Conservation (phyloP, 768 basidiomycete species). For the Rhizopogon sp. region DNA sequence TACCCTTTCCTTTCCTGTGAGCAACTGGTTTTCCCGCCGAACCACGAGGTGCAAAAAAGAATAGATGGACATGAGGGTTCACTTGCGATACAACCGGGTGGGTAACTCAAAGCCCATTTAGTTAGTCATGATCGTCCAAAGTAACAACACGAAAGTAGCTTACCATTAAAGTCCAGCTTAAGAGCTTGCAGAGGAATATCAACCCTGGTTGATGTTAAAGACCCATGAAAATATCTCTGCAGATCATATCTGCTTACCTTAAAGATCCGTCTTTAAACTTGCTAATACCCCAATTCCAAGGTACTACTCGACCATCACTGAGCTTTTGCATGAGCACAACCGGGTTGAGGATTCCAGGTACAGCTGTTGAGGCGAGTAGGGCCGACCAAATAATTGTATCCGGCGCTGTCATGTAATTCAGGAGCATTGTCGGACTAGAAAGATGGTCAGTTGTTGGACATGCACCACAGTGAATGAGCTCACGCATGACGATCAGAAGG, state of each 20-base stretch:
- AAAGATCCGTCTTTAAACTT: constrained; percentile 92
- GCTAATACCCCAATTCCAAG: constrained; percentile 88
- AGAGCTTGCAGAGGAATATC: constrained; percentile 91
- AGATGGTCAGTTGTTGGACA: constrained; percentile 6
- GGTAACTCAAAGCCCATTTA: constrained; percentile 50
- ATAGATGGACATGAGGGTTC: constrained; percentile 87
- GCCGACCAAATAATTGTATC: constrained; percentile 84
- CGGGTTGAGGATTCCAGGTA: constrained; percentile 92
- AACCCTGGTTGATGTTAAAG: constrained; percentile 47
- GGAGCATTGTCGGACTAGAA: constrained; percentile 82
- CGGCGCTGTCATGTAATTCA: constrained; percentile 96
- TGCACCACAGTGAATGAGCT: constrained; percentile 17
- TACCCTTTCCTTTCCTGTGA: constrained; percentile 89
- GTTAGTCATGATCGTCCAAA: not conserved
- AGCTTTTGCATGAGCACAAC: constrained; percentile 94
- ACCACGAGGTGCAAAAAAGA: constrained; percentile 90
- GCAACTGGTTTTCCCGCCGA: constrained; percentile 92
- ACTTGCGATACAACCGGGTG: constrained; percentile 94
- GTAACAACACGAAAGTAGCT: not conserved
- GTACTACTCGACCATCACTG: constrained; percentile 70
- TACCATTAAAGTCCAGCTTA: constrained; percentile 87
- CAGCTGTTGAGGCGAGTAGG: constrained; percentile 84
- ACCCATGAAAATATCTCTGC: not conserved
- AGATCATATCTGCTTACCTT: constrained; percentile 39
- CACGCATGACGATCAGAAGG: constrained; percentile 87